Evolutionary conservation across 164 flowering plant genomes (phyloP), one percentile per base, ranked within the genome.

Genomic region (Magnolia kwangsiensis): DNA sequence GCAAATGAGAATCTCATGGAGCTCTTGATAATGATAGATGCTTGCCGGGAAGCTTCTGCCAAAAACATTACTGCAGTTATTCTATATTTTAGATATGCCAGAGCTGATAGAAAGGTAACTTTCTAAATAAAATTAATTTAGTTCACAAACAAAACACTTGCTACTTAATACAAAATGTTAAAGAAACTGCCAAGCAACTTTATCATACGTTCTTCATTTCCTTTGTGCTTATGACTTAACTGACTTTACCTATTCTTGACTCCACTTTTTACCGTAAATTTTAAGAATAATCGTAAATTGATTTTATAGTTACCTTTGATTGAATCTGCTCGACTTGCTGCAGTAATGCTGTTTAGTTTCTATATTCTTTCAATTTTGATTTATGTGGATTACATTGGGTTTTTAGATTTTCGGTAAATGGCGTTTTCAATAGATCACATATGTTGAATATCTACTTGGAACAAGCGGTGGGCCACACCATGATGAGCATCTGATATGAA

Each of bases 1-100:
- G 98, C 96, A 67, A 96, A 96, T 78, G 98, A 96, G 82, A 93
- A 96, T 84, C 92, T 96, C 23, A 90, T 96, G 99, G 99, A 96
- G 86, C 97, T 96, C 72, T 71, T 87, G 19, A 81, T 96, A 63
- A 94, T 94, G 98, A 90, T 94, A 5, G 99, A 96, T 90, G 98
- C 99, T 67, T 96, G 98, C 79, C 87, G 98, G 29, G 89, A 98
- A 77, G 98, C 99, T 13, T 96, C 99, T 16, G 99, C 99, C 77
- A 94, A 94, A 78, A 94, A 79, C 66, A 91, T 96, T 66, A 96
- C 98, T 79, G 99, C 98, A 3, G 99, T 96, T n/a, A 93, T 96
- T 85, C 99, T 98, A 20, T 96, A 96, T 81, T 96, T 96, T 90
- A 98, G 99, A 82, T 96, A 96, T 84, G 98, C 98, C 50, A 86